Base-by-base conservation (phyloP, 805 yeast species). In the Pichia phayaonensis region DNA sequence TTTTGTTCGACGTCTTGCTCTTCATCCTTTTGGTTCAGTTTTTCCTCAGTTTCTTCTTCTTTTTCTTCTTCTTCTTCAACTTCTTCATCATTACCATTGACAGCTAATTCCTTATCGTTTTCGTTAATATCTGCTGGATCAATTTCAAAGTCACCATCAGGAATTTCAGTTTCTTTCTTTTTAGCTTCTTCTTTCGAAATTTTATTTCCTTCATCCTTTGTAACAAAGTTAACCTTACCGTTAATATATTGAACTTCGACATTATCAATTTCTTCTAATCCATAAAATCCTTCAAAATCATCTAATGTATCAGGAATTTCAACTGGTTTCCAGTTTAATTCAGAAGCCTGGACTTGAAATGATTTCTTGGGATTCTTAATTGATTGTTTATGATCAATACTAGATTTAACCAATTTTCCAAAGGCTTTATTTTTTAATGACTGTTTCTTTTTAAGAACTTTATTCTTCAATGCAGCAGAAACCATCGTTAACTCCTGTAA, bases 251-350 rank as follows among this genome's bases (percentile, higher is more conserved):
- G 80, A 8, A 92, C 90, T 60, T 77, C 90, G 34, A 92, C 97
- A 42, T 97, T 97, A 51, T 89, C 97, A 46, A 94, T 75, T 64
- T 92, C 98, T 65, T 92, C 99, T 36, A 94, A 70, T 0, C 97
- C 99, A 64, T 83, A 89, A 59, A 90, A 84, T 0, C 97, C 97
- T 56, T 86, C 90, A 61, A 85, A 87, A 65, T 89, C 96, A 53
- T 83, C 96, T 46, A 87, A 67, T 24, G 88, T 83, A 55, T 87
- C 92, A 5, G 95, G 92, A 47, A 90, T 76, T 2, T 83, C 85
- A 8, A 90, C 95, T 3, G 83, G 63, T 56, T 84, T 86, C 99
- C 99, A 92, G 10, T 72, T 69, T 55, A 86, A 68, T 20, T 73
- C 72, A 54, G 75, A 75, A 2, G 78, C 76, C 23, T 41, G 40